Percentiles rank a stretch among this genome's conserved stretches.
Conservation (phyloP, 495 filamentous ascomycete genomes). For the Xylaria telfairii region DNA sequence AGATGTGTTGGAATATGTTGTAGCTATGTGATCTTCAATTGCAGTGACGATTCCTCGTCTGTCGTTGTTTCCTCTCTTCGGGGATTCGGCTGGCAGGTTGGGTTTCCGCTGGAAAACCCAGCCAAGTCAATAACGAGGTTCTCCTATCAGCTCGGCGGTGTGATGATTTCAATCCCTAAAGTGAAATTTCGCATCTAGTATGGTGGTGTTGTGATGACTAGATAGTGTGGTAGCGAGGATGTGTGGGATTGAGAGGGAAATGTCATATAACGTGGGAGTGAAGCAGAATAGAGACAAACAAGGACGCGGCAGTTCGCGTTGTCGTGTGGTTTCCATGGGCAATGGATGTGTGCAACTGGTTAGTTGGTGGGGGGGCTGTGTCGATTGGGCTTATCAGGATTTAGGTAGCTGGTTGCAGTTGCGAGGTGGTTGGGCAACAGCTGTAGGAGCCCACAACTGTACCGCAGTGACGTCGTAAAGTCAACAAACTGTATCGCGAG, state of each 20-base stretch:
- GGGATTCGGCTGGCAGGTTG: conserved; percentile 14
- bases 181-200: not conserved
- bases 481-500: conserved; percentile 31
- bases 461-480: conserved; percentile 38
- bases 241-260: not conserved
- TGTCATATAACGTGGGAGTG: not conserved
- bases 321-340: conserved; percentile 35
- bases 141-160: conserved; percentile 1
- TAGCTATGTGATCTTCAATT: not conserved
- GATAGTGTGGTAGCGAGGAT: not conserved
- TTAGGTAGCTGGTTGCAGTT: conserved; percentile 6
- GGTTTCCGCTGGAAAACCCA: conserved; percentile 35
- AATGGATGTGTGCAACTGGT: not conserved
- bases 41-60: not conserved
- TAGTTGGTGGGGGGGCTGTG: conserved; percentile 26
- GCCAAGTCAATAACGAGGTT: conserved; percentile 26
- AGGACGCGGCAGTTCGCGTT: conserved; percentile 25
- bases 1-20: not conserved
- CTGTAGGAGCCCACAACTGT: not conserved
- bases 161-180: not conserved
- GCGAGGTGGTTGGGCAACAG: conserved; percentile 17
- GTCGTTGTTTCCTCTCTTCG: conserved; percentile 17
- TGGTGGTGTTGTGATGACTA: not conserved
- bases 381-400: conserved; percentile 28
- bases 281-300: conserved; percentile 5